Percentiles rank a stretch among this genome's conserved stretches.
phyloP scores from a whole-genome alignment of 192 early-diverging fungal species.

The Coemansia umbellata region DNA sequence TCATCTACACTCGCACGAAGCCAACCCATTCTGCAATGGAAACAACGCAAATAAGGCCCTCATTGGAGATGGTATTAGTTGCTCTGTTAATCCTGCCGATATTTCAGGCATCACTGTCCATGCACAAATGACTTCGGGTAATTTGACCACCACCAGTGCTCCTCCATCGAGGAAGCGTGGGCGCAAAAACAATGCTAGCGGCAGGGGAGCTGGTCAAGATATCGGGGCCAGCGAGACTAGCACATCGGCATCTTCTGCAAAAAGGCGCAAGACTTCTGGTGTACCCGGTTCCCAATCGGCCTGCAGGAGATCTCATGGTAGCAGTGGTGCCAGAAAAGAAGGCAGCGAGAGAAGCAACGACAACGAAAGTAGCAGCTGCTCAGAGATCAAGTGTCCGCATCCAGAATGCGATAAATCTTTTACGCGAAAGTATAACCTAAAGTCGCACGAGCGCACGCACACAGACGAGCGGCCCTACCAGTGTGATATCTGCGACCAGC shows the following conservation, averaged over 20 bases:
- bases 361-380: conserved; percentile 15
- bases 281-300: neutral
- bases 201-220: neutral
- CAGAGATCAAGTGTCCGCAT: conserved; percentile 54
- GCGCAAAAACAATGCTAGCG: neutral
- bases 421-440: conserved; percentile 83
- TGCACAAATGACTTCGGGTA: neutral
- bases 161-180: conserved; percentile 15
- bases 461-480: conserved; percentile 68
- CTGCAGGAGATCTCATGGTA: neutral
- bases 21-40: no score
- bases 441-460: conserved; percentile 78
- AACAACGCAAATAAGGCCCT: no score
- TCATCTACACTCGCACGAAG: no score
- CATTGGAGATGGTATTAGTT: neutral
- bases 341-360: neutral
- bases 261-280: conserved; percentile 14
- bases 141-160: neutral
- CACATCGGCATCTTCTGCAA: neutral
- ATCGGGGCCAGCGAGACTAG: neutral
- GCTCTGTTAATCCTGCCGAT: conserved; percentile 18
- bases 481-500: conserved; percentile 59
- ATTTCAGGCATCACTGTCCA: neutral
- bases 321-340: neutral
- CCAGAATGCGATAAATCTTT: conserved; percentile 82